These are phyloP conservation scores for Quercus gilva DNA, from an alignment of 306 rosid genomes.

Conservation along the genomic window DNA sequence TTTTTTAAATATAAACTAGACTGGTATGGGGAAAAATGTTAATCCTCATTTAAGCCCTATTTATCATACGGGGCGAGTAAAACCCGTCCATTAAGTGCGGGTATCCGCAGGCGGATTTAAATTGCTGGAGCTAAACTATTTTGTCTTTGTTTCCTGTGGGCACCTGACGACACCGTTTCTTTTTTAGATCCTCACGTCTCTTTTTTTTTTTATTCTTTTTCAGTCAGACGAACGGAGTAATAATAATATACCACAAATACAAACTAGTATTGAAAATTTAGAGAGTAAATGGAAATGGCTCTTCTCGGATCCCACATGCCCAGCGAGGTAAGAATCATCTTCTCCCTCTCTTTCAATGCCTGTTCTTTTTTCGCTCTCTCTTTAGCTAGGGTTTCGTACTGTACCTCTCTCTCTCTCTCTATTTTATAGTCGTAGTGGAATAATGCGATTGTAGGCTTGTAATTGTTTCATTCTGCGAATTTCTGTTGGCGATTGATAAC, in stretches of 20 bases:
- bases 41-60: no score
- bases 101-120: no score
- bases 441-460: background rate
- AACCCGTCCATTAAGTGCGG: no score
- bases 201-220: background rate
- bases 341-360: slow-evolving; percentile 5
- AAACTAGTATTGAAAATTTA: background rate
- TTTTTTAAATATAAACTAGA: no score
- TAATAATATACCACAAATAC: background rate
- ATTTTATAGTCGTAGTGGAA: background rate
- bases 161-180: background rate
- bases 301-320: slow-evolving; percentile 67
- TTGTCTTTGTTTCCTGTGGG: background rate
- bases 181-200: background rate
- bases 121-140: no score
- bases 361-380: background rate
- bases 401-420: background rate
- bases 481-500: background rate
- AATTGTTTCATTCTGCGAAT: background rate
- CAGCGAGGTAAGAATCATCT: slow-evolving; percentile 51
- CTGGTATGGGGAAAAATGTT: no score
- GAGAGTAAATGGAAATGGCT: slow-evolving; percentile 39
- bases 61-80: no score
- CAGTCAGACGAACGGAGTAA: background rate
- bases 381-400: slow-evolving; percentile 24